Percentiles rank a stretch among this genome's conserved stretches.
Conservation (phyloP, 208 protist species). For the Phytomonas francai region DNA sequence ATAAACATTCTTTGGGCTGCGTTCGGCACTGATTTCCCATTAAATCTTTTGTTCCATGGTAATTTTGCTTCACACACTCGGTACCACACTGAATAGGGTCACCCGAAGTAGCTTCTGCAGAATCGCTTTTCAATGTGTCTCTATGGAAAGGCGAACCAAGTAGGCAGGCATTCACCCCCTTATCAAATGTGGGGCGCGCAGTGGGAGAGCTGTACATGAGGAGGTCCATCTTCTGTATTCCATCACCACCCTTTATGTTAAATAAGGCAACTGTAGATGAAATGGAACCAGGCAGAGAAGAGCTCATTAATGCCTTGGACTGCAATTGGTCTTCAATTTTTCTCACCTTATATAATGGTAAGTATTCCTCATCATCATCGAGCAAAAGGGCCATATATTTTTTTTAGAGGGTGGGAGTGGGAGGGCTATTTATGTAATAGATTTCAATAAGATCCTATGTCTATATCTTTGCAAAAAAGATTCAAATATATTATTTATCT, state of each 20-base stretch:
- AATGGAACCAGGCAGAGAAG: background rate
- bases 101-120: background rate
- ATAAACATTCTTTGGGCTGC: background rate
- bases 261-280: constrained; percentile 1
- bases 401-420: background rate
- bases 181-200: background rate
- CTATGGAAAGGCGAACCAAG: background rate
- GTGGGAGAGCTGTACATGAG: constrained; percentile 27
- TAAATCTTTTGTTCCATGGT: background rate
- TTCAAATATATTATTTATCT: background rate
- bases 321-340: background rate
- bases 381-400: constrained; percentile 36
- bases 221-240: constrained; percentile 59
- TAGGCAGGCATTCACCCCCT: background rate
- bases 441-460: background rate
- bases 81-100: background rate
- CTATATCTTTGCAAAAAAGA: background rate
- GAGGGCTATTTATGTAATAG: background rate
- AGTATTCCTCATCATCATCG: constrained; percentile 44
- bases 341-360: constrained; percentile 4
- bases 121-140: background rate
- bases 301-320: background rate
- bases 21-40: background rate
- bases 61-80: background rate
- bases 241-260: constrained; percentile 37